These are phyloP conservation scores for Podaxis sp. DNA, from an alignment of 768 basidiomycete genomes.

Conservation along the genomic window DNA sequence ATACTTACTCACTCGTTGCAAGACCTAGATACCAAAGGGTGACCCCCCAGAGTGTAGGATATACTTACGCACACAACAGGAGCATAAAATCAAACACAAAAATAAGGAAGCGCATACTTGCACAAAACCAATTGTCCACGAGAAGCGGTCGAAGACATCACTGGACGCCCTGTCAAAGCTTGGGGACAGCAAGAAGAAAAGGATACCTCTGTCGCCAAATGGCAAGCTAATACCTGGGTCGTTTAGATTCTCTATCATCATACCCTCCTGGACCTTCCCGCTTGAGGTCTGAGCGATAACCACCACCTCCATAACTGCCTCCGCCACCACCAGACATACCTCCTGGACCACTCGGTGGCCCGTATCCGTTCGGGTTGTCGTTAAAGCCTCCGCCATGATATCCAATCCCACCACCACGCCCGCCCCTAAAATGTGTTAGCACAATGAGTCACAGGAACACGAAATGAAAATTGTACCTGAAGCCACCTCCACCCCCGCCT, in stretches of 20 bases:
- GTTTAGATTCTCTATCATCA: conserved; percentile 81
- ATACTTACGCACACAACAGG: conserved; percentile 26
- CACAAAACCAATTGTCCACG: conserved; percentile 12
- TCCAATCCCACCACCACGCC: conserved; percentile 74
- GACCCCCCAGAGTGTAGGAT: conserved; percentile 4
- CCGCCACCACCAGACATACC: conserved; percentile 41
- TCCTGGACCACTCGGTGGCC: conserved; percentile 43
- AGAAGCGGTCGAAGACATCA: conserved; percentile 2
- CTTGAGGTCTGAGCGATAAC: conserved; percentile 74
- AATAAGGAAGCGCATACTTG: conserved; percentile 19
- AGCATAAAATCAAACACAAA: conserved; percentile 12
- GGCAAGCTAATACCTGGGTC: conserved; percentile 68
- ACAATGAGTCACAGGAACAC: background rate
- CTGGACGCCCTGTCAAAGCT: conserved; percentile 9
- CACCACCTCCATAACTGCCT: conserved; percentile 45
- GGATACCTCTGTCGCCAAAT: conserved; percentile 15
- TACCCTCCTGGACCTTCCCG: conserved; percentile 75
- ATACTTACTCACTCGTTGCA: conserved; percentile 15
- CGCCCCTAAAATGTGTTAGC: conserved; percentile 42
- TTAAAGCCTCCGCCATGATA: conserved; percentile 63
- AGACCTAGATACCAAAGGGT: conserved; percentile 2
- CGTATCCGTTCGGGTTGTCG: conserved; percentile 54
- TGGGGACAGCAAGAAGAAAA: conserved; percentile 15
- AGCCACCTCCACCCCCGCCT: conserved; percentile 47
- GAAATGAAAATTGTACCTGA: conserved; percentile 40